phyloP scores from a whole-genome alignment of 768 basidiomycete genomes.

The Coprinopsis sp. region DNA sequence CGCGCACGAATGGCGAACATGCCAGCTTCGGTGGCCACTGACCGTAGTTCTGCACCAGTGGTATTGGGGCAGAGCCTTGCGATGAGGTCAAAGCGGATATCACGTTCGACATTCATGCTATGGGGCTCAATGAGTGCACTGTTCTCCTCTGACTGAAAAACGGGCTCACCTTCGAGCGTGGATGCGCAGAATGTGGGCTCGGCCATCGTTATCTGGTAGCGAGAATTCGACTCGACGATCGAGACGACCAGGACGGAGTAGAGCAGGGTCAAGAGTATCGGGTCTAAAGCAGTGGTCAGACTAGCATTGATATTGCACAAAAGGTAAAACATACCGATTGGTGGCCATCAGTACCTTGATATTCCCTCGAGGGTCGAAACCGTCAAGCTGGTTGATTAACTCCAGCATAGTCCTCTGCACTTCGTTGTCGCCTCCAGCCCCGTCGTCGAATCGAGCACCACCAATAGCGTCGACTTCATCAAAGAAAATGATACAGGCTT shows the following conservation, averaged over 20 bases:
- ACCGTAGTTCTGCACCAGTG: constrained; percentile 95
- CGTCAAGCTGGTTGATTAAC: constrained; percentile 96
- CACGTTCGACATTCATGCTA: constrained; percentile 96
- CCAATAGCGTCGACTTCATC: constrained; percentile 99
- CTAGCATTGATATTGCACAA: background rate
- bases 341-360: constrained; percentile 99
- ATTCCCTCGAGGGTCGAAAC: constrained; percentile 98
- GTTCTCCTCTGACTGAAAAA: background rate
- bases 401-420: constrained; percentile 99
- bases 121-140: background rate
- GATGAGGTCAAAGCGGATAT: constrained; percentile 96
- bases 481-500: constrained; percentile 99
- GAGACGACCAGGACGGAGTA: constrained; percentile 91
- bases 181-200: constrained; percentile 94
- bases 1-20: constrained; percentile 99
- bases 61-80: constrained; percentile 97
- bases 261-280: constrained; percentile 95
- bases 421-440: constrained; percentile 98
- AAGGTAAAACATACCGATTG: constrained; percentile 62
- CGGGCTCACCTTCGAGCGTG: constrained; percentile 83
- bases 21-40: constrained; percentile 98
- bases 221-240: constrained; percentile 98
- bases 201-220: constrained; percentile 90
- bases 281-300: constrained; percentile 49
- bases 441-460: constrained; percentile 96